phyloP scores from a whole-genome alignment of 345 rosid species.

The Arabis alpina region DNA sequence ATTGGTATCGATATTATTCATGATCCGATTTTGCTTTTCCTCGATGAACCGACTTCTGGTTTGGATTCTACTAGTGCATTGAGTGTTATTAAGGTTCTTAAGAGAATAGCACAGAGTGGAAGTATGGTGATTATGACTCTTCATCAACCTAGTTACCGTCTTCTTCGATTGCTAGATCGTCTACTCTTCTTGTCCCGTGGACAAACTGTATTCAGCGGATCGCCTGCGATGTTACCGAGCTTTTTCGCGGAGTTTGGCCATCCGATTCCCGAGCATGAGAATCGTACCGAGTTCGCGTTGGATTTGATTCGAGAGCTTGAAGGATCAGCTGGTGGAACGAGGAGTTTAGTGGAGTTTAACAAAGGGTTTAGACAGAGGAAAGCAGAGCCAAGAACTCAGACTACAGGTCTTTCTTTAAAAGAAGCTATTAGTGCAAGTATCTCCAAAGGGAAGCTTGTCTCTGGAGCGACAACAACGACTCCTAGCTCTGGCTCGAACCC shows the following conservation, averaged over 20 bases:
- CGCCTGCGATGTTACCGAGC: slow-evolving; percentile 56
- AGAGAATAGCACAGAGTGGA: slow-evolving; percentile 84
- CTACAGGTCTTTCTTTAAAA: slow-evolving; percentile 30
- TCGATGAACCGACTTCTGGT: slow-evolving; percentile 94
- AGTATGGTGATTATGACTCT: slow-evolving; percentile 91
- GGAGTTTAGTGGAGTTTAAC: slow-evolving; percentile 76
- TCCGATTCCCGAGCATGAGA: slow-evolving; percentile 87
- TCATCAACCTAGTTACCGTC: slow-evolving; percentile 86
- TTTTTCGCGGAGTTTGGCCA: slow-evolving; percentile 80
- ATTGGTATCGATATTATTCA: slow-evolving; percentile 90
- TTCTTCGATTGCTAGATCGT: slow-evolving; percentile 70
- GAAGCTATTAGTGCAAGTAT: slow-evolving; percentile 45
- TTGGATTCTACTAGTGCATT: slow-evolving; percentile 88
- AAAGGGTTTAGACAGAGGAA: slow-evolving; percentile 37
- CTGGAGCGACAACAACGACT: slow-evolving; percentile 32
- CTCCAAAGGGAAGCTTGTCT: slow-evolving; percentile 43
- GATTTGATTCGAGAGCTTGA: slow-evolving; percentile 86
- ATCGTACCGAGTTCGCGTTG: slow-evolving; percentile 80
- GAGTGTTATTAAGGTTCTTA: slow-evolving; percentile 85
- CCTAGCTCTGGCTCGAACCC: slow-evolving; percentile 16
- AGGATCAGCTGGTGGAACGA: slow-evolving; percentile 81
- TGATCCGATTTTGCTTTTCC: slow-evolving; percentile 80
- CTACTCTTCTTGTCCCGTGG: slow-evolving; percentile 82
- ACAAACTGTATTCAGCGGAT: slow-evolving; percentile 86
- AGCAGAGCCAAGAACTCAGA: slow-evolving; percentile 41